Base-by-base conservation (phyloP, 495 filamentous ascomycete genomes). In the Aspergillus nanangensis region DNA sequence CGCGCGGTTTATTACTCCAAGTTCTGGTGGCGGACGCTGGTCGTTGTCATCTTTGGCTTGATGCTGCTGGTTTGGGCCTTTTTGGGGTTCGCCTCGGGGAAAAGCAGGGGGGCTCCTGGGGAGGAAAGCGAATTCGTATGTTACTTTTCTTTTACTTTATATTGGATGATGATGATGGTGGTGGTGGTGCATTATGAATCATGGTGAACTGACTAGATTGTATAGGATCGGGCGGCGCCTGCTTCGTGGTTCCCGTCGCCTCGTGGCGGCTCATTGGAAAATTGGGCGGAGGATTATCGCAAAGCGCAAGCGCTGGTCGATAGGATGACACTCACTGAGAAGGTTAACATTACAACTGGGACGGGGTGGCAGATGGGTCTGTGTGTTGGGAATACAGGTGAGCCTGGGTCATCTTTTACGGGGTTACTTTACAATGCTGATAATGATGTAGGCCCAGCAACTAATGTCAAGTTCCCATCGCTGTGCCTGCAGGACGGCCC, bases 301-400 rank as follows among this genome's bases (percentile, higher is more conserved):
- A 95, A 94, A 61, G 93, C 93, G 0, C 79, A 83, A 34, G 74
- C 72, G 45, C 62, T 98, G 69, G 93, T 96, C 0, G 60, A 69
- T 41, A 75, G 77, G 59, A 95, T 98, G 92, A 88, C 80, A 8
- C 65, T 98, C 29, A 71, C 84, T 21, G 92, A 96, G 60, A 98
- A 96, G 62, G 87, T 98, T 44, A 96, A 96, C 62, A 74, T 96
- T 52, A 96, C 93, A 0, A 95, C 91, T 0, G 92, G 92, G 0
- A 90, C 82, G 0, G 92, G 93, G 7, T 96, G 91, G 92, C 70
- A 77, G 60, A 92, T 92, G 84, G 89, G 85, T 0, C 72, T 90
- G 38, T 93, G 90, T 44, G 90, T 97, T 4, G 93, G 92, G 14
- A 96, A 95, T 62, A 96, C 90, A 5, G 71, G 71, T 72, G 51